Evolutionary conservation across 495 filamentous ascomycete genomes (phyloP).

Genomic region (Clavariopsis aquatica): DNA sequence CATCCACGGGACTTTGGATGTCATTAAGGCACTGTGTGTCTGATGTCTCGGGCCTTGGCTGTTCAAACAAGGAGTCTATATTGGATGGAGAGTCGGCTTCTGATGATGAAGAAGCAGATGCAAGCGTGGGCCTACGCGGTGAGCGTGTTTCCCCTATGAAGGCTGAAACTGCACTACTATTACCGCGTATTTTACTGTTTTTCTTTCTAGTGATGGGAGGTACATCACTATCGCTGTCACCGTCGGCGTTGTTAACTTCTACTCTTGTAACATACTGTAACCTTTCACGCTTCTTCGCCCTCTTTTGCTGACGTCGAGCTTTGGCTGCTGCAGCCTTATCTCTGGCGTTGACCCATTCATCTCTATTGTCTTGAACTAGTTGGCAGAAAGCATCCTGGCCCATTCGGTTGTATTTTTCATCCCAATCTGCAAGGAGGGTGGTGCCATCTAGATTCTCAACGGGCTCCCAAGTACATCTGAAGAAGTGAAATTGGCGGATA

Average conservation of each 20-base stretch:
- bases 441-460: constrained; percentile 1
- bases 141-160: not conserved
- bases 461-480: constrained; percentile 36
- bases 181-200: not conserved
- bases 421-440: constrained; percentile 7
- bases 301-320: constrained; percentile 2
- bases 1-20: not conserved
- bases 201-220: constrained; percentile 8
- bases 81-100: not conserved
- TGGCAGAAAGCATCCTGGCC: not conserved
- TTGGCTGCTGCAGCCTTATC: not conserved
- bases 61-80: not conserved
- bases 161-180: not conserved
- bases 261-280: not conserved
- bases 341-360: constrained; percentile 3
- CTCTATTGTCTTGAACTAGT: not conserved
- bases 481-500: not conserved
- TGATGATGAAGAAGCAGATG: not conserved
- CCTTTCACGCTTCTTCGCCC: constrained; percentile 25
- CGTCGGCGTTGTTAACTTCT: not conserved
- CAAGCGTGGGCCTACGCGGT: not conserved
- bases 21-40: not conserved
- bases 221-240: constrained; percentile 12
- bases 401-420: not conserved
- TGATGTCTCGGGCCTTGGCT: not conserved